These are phyloP conservation scores for Fusarium sarcochroum DNA, from an alignment of 2,329 filamentous ascomycete species.

Conservation along the genomic window DNA sequence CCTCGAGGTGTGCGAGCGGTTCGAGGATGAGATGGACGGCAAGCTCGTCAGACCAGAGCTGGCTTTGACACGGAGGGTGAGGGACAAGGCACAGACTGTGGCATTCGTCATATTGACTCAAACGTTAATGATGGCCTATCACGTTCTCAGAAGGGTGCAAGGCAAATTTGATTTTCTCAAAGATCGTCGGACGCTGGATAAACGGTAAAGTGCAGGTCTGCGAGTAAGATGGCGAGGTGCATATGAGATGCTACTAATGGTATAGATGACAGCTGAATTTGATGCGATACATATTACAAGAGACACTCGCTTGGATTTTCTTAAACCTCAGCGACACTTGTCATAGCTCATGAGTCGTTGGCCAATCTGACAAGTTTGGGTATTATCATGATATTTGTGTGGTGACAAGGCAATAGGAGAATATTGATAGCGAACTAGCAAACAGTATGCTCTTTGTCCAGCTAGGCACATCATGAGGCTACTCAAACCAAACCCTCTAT, in stretches of 20 bases:
- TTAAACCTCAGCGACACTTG: background rate
- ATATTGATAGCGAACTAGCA: too few species aligned
- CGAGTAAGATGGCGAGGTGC: background rate
- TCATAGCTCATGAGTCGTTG: too few species aligned
- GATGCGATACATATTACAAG: background rate
- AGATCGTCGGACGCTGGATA: constrained; percentile 38
- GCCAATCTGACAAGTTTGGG: too few species aligned
- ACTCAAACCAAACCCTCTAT: too few species aligned
- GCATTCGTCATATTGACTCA: constrained; percentile 39
- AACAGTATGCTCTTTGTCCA: too few species aligned
- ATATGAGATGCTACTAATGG: constrained; percentile 2
- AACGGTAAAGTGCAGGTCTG: constrained; percentile 13
- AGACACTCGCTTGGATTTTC: background rate
- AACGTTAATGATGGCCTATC: constrained; percentile 41
- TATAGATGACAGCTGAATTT: background rate
- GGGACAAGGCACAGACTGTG: constrained; percentile 32
- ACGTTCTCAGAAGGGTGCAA: constrained; percentile 46
- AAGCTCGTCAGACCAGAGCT: constrained; percentile 22
- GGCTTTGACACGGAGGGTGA: constrained; percentile 29
- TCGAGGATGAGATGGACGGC: constrained; percentile 54
- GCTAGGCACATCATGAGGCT: too few species aligned
- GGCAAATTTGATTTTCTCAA: constrained; percentile 50
- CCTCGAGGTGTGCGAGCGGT: constrained; percentile 68
- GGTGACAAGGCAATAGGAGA: too few species aligned
- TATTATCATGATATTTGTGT: too few species aligned